Conservation (phyloP, 2,329 filamentous ascomycete genomes). For the Alternaria sp. region DNA sequence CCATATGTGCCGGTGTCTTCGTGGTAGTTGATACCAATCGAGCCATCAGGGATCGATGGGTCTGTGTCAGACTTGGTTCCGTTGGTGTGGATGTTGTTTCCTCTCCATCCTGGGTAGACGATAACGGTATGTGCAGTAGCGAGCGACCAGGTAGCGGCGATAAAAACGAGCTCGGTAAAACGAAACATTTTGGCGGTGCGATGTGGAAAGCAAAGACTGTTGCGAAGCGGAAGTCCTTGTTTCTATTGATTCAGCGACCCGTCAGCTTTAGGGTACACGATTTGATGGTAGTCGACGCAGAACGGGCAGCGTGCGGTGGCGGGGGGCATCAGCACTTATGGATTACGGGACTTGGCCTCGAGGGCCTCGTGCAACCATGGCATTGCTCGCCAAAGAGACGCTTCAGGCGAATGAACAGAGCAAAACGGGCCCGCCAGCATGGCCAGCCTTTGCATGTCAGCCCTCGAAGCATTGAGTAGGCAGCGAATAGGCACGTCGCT, state of each 20-base stretch:
- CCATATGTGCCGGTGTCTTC: conserved; percentile 56
- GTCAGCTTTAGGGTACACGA: conserved; percentile 9
- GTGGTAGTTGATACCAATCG: conserved; percentile 54
- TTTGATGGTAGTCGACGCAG: conserved; percentile 19
- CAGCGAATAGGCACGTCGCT: conserved; percentile 32
- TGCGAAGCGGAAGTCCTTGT: conserved; percentile 10
- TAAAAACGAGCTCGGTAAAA: conserved; percentile 39
- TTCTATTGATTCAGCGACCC: conserved; percentile 10
- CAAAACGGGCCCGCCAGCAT: conserved; percentile 25
- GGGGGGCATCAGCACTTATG: conserved; percentile 37
- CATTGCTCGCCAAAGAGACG: conserved; percentile 19
- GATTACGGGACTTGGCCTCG: conserved; percentile 17
- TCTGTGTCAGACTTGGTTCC: conserved; percentile 58
- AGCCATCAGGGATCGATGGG: conserved; percentile 44
- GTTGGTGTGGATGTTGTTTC: conserved; percentile 83
- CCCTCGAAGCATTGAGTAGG: conserved; percentile 27
- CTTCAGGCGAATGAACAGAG: conserved; percentile 22
- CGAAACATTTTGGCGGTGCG: conserved; percentile 38
- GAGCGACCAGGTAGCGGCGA: conserved; percentile 50
- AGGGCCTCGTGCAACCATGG: conserved; percentile 29
- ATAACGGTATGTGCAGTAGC: conserved; percentile 78
- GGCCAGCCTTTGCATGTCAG: conserved; percentile 41
- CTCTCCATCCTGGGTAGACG: conserved; percentile 84
- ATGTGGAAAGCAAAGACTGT: background rate
- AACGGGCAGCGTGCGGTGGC: conserved; percentile 34